A percentile compares a stretch with the other conserved stretches of the same genome.
These are phyloP conservation scores for Sambucus nigra DNA, from an alignment of 129 eudicot genomes.

Conservation along the genomic window DNA sequence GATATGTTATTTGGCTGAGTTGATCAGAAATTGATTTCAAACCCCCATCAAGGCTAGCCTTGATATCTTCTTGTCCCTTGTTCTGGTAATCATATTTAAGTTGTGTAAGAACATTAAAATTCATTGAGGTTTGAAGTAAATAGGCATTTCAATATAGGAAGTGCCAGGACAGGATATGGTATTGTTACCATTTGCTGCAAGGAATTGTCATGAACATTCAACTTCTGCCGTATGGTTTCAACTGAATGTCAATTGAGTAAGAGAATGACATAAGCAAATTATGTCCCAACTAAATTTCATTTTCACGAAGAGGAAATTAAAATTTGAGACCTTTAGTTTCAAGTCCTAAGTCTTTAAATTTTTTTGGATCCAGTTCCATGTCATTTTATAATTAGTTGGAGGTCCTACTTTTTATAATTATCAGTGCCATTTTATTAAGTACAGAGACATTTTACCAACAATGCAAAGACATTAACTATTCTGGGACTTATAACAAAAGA, in stretches of 20 bases:
- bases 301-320: neutral
- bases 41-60: slow-evolving; percentile 40
- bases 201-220: slow-evolving; percentile 44
- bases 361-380: too few species aligned
- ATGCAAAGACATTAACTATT: too few species aligned
- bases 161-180: slow-evolving; percentile 11
- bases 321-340: neutral
- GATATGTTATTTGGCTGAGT: slow-evolving; percentile 26
- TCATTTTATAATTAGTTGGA: too few species aligned
- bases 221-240: slow-evolving; percentile 69
- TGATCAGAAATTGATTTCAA: slow-evolving; percentile 47
- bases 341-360: too few species aligned
- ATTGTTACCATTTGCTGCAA: slow-evolving; percentile 57
- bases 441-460: too few species aligned
- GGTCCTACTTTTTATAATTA: too few species aligned
- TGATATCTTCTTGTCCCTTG: slow-evolving; percentile 79
- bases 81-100: slow-evolving; percentile 33
- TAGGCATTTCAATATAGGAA: slow-evolving; percentile 7
- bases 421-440: slow-evolving; percentile 4
- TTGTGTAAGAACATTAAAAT: slow-evolving; percentile 18
- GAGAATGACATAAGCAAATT: neutral
- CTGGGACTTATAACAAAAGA: too few species aligned
- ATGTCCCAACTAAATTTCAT: neutral
- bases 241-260: slow-evolving; percentile 34
- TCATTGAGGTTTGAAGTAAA: neutral